Base-by-base conservation (phyloP, 768 basidiomycete species). In the Trametopsis cervina region DNA sequence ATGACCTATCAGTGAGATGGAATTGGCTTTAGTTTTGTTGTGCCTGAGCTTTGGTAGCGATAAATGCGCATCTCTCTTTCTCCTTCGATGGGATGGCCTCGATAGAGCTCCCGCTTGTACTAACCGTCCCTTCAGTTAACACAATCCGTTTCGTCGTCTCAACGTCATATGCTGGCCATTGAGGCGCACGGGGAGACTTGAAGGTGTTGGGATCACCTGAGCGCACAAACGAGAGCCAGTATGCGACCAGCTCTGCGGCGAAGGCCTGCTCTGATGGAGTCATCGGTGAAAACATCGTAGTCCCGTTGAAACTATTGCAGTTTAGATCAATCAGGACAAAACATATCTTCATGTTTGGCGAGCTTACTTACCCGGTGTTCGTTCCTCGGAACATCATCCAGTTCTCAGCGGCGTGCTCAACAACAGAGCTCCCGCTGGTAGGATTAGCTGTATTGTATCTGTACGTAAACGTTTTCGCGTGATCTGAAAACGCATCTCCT, bases 331-430 rank as follows among this genome's bases (percentile, higher is more conserved):
- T n/a, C n/a, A n/a, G n/a, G n/a, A n/a, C n/a, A n/a, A n/a, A n/a
- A n/a, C n/a, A n/a, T n/a, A n/a, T n/a, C n/a, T n/a, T n/a, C n/a
- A n/a, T n/a, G n/a, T n/a, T n/a, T n/a, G n/a, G n/a, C n/a, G n/a
- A n/a, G n/a, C n/a, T n/a, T n/a, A 55, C 68, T 17, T 56, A 80
- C 82, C 81, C 81, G 24, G 80, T 80, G 49, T 75, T 76, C 1
- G 69, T 73, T 1, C 83, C 81, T 18, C 62, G 60, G 65, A 80
- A 81, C 80, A 82, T 77, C 77, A 80, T 81, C 75, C 76, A 81
- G 55, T 83, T 81, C 58, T 80, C 81, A 0, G 81, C 70, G 5
- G 80, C 72, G 52, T 81, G 80, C 1, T 44, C 60, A 1, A 77
- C 74, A 7, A 49, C 37, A 11, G 49, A 46, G 15, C 64, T 63